A percentile compares a stretch with the other conserved stretches of the same genome.
Evolutionary conservation across 371 early-diverging fungal species (phyloP).

Genomic region (Batrachochytrium dendrobatidis): DNA sequence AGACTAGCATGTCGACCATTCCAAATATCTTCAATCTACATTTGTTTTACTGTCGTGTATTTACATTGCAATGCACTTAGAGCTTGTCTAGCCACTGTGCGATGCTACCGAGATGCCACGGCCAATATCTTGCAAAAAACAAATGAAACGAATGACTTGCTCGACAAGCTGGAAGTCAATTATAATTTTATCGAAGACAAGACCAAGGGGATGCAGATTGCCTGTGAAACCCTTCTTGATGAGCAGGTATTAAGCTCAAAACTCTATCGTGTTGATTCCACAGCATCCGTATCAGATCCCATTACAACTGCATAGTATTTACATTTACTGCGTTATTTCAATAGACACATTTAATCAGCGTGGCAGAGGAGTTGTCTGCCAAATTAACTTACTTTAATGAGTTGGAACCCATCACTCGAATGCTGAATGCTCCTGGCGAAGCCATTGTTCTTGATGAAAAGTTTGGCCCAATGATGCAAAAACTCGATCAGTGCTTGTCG

Average conservation of each 20-base stretch:
- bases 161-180: slow-evolving; percentile 54
- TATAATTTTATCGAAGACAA: slow-evolving; percentile 68
- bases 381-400: slow-evolving; percentile 71
- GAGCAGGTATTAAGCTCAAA: slow-evolving; percentile 45
- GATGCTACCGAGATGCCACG: slow-evolving; percentile 19
- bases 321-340: no score
- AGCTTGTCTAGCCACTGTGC: slow-evolving; percentile 22
- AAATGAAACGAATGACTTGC: slow-evolving; percentile 39
- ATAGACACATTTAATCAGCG: slow-evolving; percentile 50
- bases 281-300: not conserved
- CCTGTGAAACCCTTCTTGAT: slow-evolving; percentile 68
- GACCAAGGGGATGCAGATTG: slow-evolving; percentile 64
- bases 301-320: not conserved
- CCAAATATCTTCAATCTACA: no score
- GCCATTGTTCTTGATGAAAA: slow-evolving; percentile 63
- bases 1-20: no score
- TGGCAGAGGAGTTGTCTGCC: slow-evolving; percentile 57
- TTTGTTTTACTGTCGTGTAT: no score
- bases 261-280: not conserved
- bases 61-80: no score
- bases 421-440: slow-evolving; percentile 76
- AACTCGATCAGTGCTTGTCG: slow-evolving; percentile 69
- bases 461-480: slow-evolving; percentile 70
- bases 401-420: slow-evolving; percentile 66
- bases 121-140: slow-evolving; percentile 53